Conservation (phyloP, 345 rosid genomes). For the Moricandia arvensis region DNA sequence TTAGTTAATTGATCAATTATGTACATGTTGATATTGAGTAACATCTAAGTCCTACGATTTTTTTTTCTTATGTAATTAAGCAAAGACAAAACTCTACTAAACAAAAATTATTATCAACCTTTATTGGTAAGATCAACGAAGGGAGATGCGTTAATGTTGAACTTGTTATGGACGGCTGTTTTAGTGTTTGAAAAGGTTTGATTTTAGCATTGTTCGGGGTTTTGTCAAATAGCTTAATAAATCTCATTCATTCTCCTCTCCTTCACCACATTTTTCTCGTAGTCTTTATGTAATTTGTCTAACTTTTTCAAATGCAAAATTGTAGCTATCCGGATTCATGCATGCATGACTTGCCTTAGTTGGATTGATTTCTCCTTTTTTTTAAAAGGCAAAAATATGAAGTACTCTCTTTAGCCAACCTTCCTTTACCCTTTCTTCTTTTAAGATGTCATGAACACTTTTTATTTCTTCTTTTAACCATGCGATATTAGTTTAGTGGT, state of each 20-base stretch:
- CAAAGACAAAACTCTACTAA: neutral
- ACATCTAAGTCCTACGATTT: neutral
- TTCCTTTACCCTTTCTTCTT: constrained; percentile 13
- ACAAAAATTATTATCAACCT: too few relatives aligned
- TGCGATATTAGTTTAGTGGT: too few relatives aligned
- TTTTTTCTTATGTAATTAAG: neutral
- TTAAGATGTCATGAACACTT: neutral
- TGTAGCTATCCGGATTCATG: too few relatives aligned
- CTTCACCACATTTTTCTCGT: constrained; percentile 2
- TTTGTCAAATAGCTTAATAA: constrained; percentile 15
- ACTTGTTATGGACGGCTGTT: constrained; percentile 23
- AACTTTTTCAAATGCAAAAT: too few relatives aligned
- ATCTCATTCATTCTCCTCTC: neutral
- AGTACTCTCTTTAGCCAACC: constrained; percentile 13
- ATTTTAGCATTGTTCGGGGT: constrained; percentile 30
- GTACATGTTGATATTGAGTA: neutral
- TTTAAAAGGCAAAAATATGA: neutral
- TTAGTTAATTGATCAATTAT: neutral
- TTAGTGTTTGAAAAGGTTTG: neutral
- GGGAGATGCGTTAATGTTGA: neutral
- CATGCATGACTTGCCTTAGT: too few relatives aligned
- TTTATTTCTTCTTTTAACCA: too few relatives aligned
- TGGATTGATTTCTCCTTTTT: too few relatives aligned
- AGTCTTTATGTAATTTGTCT: too few relatives aligned
- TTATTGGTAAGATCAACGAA: too few relatives aligned